These are phyloP conservation scores for Taphrina communis DNA, from an alignment of 1,139 yeast species.

Conservation along the genomic window DNA sequence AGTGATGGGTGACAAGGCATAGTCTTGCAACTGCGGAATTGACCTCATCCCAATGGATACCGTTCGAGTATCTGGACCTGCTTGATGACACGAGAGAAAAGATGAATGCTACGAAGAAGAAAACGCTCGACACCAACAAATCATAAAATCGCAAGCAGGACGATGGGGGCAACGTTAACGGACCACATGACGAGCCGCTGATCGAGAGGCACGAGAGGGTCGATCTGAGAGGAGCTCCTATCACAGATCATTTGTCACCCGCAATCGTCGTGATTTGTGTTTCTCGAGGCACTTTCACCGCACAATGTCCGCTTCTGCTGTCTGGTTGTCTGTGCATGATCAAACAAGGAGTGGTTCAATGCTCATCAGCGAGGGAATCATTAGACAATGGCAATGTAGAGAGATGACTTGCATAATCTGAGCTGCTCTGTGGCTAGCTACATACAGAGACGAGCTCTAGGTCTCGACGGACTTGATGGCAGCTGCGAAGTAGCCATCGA, in stretches of 20 bases:
- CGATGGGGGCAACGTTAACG: neutral
- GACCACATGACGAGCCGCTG: neutral
- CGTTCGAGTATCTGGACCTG: neutral
- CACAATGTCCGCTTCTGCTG: no score
- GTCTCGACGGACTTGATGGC: slow-evolving; percentile 17
- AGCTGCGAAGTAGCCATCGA: slow-evolving; percentile 7
- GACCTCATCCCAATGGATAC: slow-evolving; percentile 38
- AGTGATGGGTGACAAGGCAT: slow-evolving; percentile 68
- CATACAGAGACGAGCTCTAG: neutral
- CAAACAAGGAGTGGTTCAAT: no score
- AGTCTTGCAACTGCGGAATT: slow-evolving; percentile 64
- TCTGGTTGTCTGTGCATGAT: neutral
- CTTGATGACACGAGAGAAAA: neutral
- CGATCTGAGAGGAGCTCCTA: neutral
- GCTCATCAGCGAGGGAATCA: no score
- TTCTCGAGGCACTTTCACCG: no score
- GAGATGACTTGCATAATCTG: neutral
- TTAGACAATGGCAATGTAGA: no score
- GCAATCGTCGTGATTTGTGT: no score
- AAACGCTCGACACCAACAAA: no score
- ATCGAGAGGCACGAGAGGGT: neutral
- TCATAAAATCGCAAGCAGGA: no score
- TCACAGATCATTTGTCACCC: neutral
- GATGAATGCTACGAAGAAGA: neutral
- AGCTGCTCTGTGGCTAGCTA: neutral